Evolutionary conservation across 2,329 filamentous ascomycete genomes (phyloP).

Genomic region (Aspergillus neoniger): DNA sequence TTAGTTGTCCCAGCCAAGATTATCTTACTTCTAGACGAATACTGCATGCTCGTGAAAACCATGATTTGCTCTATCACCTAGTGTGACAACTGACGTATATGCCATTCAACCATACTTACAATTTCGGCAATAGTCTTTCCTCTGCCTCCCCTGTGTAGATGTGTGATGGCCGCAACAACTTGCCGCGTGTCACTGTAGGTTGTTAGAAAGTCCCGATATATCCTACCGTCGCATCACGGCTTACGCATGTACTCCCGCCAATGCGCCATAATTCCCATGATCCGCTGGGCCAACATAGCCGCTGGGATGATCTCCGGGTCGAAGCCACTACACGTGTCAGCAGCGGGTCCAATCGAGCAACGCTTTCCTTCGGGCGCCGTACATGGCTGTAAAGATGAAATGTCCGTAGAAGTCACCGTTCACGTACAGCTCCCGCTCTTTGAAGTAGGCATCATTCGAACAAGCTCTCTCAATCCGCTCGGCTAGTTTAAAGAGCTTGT

Average conservation of each 20-base stretch:
- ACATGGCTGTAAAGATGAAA: slow-evolving; percentile 48
- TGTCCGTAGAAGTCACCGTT: slow-evolving; percentile 51
- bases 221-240: slow-evolving; percentile 9
- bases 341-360: neutral
- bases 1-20: too few species aligned
- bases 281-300: slow-evolving; percentile 33
- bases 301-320: slow-evolving; percentile 33
- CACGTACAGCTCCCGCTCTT: slow-evolving; percentile 37
- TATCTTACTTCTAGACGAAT: too few species aligned
- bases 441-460: slow-evolving; percentile 31
- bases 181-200: slow-evolving; percentile 28
- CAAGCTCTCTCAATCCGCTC: slow-evolving; percentile 30
- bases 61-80: neutral
- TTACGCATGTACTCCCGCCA: slow-evolving; percentile 38
- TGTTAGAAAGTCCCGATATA: slow-evolving; percentile 21
- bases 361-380: slow-evolving; percentile 12
- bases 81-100: neutral
- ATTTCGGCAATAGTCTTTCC: slow-evolving; percentile 10
- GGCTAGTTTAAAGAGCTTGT: slow-evolving; percentile 28
- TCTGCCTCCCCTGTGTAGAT: slow-evolving; percentile 28
- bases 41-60: too few species aligned
- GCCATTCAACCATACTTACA: slow-evolving; percentile 13
- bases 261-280: slow-evolving; percentile 38
- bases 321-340: slow-evolving; percentile 25
- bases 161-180: slow-evolving; percentile 33